Percentiles rank a stretch among this genome's conserved stretches.
Conservation (phyloP, 257 asterid species). For the Forsythia suspensa region DNA sequence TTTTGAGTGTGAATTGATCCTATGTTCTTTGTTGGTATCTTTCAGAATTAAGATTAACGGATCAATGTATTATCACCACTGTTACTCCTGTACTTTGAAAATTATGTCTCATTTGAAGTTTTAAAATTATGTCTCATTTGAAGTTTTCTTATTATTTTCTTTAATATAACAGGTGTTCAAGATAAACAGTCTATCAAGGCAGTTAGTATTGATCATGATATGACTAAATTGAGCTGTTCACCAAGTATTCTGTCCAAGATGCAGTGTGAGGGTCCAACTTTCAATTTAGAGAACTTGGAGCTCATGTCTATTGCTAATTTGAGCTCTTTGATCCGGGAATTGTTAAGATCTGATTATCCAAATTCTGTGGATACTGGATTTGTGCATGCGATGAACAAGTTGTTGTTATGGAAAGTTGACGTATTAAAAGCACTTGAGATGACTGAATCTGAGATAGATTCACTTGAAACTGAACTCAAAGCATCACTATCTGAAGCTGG, state of each 20-base stretch:
- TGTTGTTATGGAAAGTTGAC: constrained; percentile 67
- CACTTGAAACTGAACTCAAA: constrained; percentile 80
- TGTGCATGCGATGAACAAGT: constrained; percentile 63
- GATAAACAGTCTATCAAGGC: constrained; percentile 62
- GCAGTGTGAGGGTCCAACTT: constrained; percentile 47
- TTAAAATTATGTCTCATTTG: not conserved
- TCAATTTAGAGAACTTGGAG: constrained; percentile 70
- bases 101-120: too few species aligned
- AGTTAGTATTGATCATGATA: constrained; percentile 40
- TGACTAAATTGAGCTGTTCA: constrained; percentile 51
- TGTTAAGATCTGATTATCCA: constrained; percentile 58
- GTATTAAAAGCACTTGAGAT: constrained; percentile 71
- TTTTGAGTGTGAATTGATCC: too few species aligned
- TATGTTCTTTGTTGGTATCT: not conserved
- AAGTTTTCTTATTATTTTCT: constrained; percentile 18
- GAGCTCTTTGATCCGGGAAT: constrained; percentile 58
- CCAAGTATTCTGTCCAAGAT: constrained; percentile 48
- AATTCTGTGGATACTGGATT: constrained; percentile 50
- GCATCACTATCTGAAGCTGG: constrained; percentile 42
- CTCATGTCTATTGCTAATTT: constrained; percentile 54
- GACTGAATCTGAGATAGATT: constrained; percentile 85
- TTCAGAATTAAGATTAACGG: not conserved
- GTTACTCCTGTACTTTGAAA: too few species aligned
- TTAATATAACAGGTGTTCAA: constrained; percentile 56
- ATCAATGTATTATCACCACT: too few species aligned